A percentile compares a stretch with the other conserved stretches of the same genome.
These are phyloP conservation scores for Pythium phragmiticola DNA, from an alignment of 352 stramenopile genomes.

Conservation along the genomic window DNA sequence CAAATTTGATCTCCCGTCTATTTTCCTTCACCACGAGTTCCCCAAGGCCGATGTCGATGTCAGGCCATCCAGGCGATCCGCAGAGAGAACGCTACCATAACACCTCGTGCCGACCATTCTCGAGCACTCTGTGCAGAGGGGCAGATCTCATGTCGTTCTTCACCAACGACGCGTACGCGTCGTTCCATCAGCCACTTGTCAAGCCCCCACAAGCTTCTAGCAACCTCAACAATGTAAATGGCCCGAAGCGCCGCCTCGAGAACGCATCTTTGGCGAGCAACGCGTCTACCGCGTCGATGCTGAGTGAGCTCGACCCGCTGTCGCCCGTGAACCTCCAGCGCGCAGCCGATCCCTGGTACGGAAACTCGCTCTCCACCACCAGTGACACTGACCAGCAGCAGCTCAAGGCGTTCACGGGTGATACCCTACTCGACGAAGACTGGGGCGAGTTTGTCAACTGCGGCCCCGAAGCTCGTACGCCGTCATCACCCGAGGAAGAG, in stretches of 20 bases:
- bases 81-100: background rate
- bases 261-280: slow-evolving; percentile 37
- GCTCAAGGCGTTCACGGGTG: slow-evolving; percentile 41
- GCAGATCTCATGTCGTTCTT: slow-evolving; percentile 39
- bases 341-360: slow-evolving; percentile 50
- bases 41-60: too few species aligned
- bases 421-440: slow-evolving; percentile 35
- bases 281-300: slow-evolving; percentile 30
- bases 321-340: slow-evolving; percentile 48
- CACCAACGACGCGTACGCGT: slow-evolving; percentile 38
- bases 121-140: background rate
- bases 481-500: background rate
- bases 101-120: background rate
- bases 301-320: slow-evolving; percentile 52
- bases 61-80: too few species aligned
- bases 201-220: background rate
- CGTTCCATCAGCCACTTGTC: slow-evolving; percentile 27
- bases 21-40: too few species aligned
- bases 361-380: slow-evolving; percentile 29
- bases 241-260: slow-evolving; percentile 8
- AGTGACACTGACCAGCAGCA: slow-evolving; percentile 17
- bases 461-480: background rate
- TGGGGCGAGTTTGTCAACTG: slow-evolving; percentile 67
- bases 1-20: too few species aligned
- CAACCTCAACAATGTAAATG: background rate